phyloP scores from a whole-genome alignment of 768 basidiomycete genomes.

The Serpula lacrymans region DNA sequence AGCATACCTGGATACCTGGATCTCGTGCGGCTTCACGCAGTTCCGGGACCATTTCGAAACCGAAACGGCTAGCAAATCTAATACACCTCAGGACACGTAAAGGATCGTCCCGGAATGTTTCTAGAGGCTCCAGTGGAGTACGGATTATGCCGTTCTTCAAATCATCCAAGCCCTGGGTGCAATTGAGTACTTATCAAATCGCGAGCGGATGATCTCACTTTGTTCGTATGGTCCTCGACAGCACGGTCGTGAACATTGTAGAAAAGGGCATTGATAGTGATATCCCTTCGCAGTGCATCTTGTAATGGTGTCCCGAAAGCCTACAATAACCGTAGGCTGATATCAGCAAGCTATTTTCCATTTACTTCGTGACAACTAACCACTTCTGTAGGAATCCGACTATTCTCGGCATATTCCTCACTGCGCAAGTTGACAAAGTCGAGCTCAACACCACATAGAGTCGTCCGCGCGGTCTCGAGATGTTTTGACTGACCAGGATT shows the following conservation, averaged over 20 bases:
- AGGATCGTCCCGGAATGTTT: constrained; percentile 95
- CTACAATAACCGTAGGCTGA: constrained; percentile 38
- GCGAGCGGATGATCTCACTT: constrained; percentile 40
- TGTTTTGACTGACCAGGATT: constrained; percentile 99
- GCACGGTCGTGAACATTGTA: constrained; percentile 86
- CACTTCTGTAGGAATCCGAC: constrained; percentile 85
- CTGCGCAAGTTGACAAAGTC: constrained; percentile 93
- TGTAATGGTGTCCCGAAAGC: constrained; percentile 88
- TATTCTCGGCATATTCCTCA: constrained; percentile 85
- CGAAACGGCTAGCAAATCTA: constrained; percentile 88
- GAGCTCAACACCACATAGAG: constrained; percentile 74
- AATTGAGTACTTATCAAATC: constrained; percentile 9
- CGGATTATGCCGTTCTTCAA: constrained; percentile 74
- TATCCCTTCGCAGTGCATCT: constrained; percentile 88
- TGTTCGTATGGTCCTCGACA: constrained; percentile 86
- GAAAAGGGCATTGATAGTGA: constrained; percentile 94
- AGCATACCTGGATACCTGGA: constrained; percentile 56
- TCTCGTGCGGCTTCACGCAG: constrained; percentile 62
- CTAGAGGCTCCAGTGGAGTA: constrained; percentile 80
- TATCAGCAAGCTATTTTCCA: neutral
- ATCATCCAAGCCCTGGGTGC: constrained; percentile 75
- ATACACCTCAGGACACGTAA: constrained; percentile 88
- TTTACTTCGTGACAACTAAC: constrained; percentile 49
- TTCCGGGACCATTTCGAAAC: constrained; percentile 71
- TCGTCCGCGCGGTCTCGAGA: constrained; percentile 89